Conservation (phyloP, 2,329 filamentous ascomycete genomes). For the Colletotrichum sp. region DNA sequence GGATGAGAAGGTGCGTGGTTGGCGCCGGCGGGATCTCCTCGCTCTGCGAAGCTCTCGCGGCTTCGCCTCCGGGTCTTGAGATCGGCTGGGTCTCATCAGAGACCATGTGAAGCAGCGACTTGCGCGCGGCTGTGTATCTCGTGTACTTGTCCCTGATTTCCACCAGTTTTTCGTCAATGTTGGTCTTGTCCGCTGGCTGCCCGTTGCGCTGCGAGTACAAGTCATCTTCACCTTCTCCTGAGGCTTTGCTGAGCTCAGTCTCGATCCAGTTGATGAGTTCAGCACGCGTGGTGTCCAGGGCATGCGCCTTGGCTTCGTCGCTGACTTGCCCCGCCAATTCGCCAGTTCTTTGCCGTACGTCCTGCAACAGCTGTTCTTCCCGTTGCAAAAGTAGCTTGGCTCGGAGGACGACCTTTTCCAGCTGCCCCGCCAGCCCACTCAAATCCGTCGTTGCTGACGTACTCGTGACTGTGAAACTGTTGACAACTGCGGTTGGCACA, state of each 20-base stretch:
- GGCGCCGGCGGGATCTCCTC: conserved; percentile 25
- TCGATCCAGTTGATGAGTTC: conserved; percentile 72
- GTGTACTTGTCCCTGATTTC: conserved; percentile 60
- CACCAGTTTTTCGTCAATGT: conserved; percentile 45
- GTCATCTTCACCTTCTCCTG: conserved; percentile 32
- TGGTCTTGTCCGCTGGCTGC: conserved; percentile 18
- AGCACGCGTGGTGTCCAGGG: conserved; percentile 60
- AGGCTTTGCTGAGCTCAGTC: conserved; percentile 61
- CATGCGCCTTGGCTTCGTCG: conserved; percentile 50
- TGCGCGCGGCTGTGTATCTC: conserved; percentile 55
- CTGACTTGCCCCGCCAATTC: conserved; percentile 37
- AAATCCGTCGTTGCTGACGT: conserved; percentile 45
- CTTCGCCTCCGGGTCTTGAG: conserved; percentile 18
- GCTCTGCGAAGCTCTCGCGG: background rate
- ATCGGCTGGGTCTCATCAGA: conserved; percentile 35
- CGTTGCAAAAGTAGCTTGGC: conserved; percentile 61
- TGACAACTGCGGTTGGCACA: conserved; percentile 58
- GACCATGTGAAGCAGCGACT: conserved; percentile 49
- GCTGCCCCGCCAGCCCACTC: conserved; percentile 49
- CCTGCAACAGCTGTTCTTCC: conserved; percentile 60
- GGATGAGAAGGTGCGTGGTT: conserved; percentile 53
- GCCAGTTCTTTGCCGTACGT: conserved; percentile 25
- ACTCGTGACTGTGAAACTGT: conserved; percentile 51
- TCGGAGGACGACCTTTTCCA: conserved; percentile 64
- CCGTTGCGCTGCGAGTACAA: conserved; percentile 21